A percentile compares a stretch with the other conserved stretches of the same genome.
Conservation (phyloP, 1,284 basidiomycete genomes). For the Apiotrichum gracile region DNA sequence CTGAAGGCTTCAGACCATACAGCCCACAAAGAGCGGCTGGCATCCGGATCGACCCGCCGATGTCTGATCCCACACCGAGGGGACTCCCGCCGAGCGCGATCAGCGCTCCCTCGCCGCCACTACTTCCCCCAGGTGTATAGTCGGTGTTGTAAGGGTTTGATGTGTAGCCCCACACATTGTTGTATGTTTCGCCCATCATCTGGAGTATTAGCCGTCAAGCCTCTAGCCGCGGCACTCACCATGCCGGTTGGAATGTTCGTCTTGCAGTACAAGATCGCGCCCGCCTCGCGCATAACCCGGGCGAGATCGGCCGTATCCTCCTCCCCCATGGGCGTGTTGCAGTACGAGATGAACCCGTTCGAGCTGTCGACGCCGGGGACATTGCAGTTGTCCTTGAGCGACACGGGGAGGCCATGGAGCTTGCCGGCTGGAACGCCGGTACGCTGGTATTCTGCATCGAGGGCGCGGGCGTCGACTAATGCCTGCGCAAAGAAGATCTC, state of each 20-base stretch:
- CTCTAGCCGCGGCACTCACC: slow-evolving; percentile 9
- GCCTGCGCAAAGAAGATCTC: slow-evolving; percentile 47
- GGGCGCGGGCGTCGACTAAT: slow-evolving; percentile 34
- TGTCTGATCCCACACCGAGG: slow-evolving; percentile 62
- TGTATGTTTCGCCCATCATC: slow-evolving; percentile 8
- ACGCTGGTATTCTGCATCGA: slow-evolving; percentile 42
- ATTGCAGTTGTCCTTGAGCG: slow-evolving; percentile 52
- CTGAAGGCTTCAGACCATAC: slow-evolving; percentile 65
- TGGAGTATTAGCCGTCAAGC: neutral
- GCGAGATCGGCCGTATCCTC: slow-evolving; percentile 16
- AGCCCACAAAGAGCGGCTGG: slow-evolving; percentile 61
- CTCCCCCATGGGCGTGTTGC: slow-evolving; percentile 7
- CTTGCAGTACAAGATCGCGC: slow-evolving; percentile 15
- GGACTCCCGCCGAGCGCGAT: slow-evolving; percentile 55
- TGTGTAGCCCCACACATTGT: slow-evolving; percentile 30
- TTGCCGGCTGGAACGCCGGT: slow-evolving; percentile 54
- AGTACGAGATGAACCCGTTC: slow-evolving; percentile 11
- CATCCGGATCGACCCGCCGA: slow-evolving; percentile 65
- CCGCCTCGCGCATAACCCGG: slow-evolving; percentile 11
- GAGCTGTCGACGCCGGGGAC: slow-evolving; percentile 37
- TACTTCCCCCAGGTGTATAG: slow-evolving; percentile 55
- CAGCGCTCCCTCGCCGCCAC: slow-evolving; percentile 58
- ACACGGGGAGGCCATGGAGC: slow-evolving; percentile 60
- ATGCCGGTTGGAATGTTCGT: slow-evolving; percentile 7
- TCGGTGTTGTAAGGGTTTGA: slow-evolving; percentile 42